Evolutionary conservation across 2,329 filamentous ascomycete genomes (phyloP), one percentile per base, ranked within the genome.

Genomic region (Claviceps sp.): DNA sequence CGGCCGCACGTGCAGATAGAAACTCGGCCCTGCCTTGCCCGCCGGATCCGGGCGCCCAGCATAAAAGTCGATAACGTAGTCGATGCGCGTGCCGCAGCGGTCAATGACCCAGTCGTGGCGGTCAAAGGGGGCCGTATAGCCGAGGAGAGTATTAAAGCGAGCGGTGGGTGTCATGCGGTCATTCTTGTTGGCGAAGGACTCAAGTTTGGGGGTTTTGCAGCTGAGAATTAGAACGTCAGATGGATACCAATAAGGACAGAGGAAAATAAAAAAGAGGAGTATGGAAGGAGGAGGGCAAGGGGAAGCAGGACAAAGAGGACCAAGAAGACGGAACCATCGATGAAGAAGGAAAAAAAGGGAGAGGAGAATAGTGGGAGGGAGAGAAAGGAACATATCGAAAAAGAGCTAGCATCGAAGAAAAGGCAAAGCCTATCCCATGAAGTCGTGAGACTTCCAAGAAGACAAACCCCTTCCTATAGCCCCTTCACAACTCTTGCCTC

Each of bases 61-160:
- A 65, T 98, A 98, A 62, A 98, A 98, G 69, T 98, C 93, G 67
- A 98, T 98, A 41, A 98, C 85, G 65, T 98, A 98, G 61, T 97
- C 93, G 48, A 98, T 72, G 62, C 80, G 81, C 19, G 75, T 84
- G 34, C 87, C 91, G 64, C 93, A 97, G 50, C 93, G 77, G 69
- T 98, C 90, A 39, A 98, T 84, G 24, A 96, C 82, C 93, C 93
- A 98, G 68, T 98, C 93, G 67, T 98, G 93, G 30, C 93, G 77
- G 70, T 98, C 93, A 68, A 98, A 98, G 1, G 93, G 93, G 50
- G 84, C 76, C 54, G 85, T 84, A 67, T 95, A 97, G n/a, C 93
- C 93, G 51, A 95, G 70, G 53, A 89, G 68, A 4, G 83, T 87
- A 67, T 95, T 94, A 58, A 93, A 68, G 54, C 90, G 76, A 2